Evolutionary conservation across 2,329 filamentous ascomycete genomes (phyloP).

Genomic region (Chrysoporthe deuterocubensis): DNA sequence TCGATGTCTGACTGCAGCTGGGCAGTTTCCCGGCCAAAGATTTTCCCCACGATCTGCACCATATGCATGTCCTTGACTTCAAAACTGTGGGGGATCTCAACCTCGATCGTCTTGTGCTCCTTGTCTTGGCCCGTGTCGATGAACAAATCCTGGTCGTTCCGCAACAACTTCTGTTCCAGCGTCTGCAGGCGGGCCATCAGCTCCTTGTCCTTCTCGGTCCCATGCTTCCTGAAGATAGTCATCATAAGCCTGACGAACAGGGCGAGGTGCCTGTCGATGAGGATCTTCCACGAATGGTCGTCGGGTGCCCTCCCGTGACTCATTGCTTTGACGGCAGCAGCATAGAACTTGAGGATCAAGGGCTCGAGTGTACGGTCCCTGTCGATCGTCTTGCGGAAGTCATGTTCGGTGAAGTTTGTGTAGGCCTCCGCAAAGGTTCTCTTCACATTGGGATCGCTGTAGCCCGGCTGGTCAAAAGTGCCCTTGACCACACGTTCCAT

Average conservation of each 20-base stretch:
- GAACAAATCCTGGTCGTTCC: slow-evolving; percentile 88
- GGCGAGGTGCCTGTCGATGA: slow-evolving; percentile 93
- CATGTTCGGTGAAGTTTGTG: slow-evolving; percentile 86
- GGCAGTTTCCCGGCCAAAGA: slow-evolving; percentile 80
- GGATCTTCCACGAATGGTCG: slow-evolving; percentile 87
- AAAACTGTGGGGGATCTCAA: slow-evolving; percentile 81
- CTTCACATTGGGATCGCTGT: slow-evolving; percentile 87
- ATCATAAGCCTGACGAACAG: slow-evolving; percentile 89
- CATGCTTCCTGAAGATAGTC: slow-evolving; percentile 78
- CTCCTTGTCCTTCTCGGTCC: slow-evolving; percentile 85
- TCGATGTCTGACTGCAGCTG: slow-evolving; percentile 89
- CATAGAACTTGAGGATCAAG: slow-evolving; percentile 94
- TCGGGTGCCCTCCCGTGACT: slow-evolving; percentile 71
- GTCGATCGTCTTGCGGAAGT: slow-evolving; percentile 88
- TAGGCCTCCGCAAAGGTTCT: slow-evolving; percentile 93
- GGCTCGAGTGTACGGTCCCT: slow-evolving; percentile 94
- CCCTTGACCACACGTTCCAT: slow-evolving; percentile 81
- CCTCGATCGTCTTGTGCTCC: slow-evolving; percentile 74
- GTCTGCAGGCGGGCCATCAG: slow-evolving; percentile 77
- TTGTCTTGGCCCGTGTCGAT: slow-evolving; percentile 62
- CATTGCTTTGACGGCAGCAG: slow-evolving; percentile 88
- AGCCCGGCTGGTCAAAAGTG: slow-evolving; percentile 83
- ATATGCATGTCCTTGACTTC: slow-evolving; percentile 97
- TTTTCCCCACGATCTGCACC: slow-evolving; percentile 82
- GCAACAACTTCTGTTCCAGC: slow-evolving; percentile 90